Percentiles rank a stretch among this genome's conserved stretches.
These are phyloP conservation scores for Alternaria conjuncta DNA, from an alignment of 2,329 filamentous ascomycete species.

Conservation along the genomic window DNA sequence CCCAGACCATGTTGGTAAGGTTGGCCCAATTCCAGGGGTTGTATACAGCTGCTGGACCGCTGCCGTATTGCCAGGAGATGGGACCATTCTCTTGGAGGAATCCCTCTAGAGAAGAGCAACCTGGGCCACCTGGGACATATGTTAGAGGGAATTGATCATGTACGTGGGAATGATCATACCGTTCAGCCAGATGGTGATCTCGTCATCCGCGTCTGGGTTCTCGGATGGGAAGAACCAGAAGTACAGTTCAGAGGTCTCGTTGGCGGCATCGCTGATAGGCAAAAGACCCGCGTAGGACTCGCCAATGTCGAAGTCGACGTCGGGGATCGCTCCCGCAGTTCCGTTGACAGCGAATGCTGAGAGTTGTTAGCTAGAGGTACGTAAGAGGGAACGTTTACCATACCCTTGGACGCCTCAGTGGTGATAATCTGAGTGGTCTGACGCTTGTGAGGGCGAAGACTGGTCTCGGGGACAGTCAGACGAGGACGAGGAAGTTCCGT, in stretches of 20 bases:
- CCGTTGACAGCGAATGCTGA: slow-evolving; percentile 49
- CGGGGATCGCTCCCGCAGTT: slow-evolving; percentile 53
- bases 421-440: slow-evolving; percentile 43
- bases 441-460: slow-evolving; percentile 30
- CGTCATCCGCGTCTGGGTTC: slow-evolving; percentile 56
- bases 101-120: slow-evolving; percentile 56
- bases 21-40: slow-evolving; percentile 56
- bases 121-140: slow-evolving; percentile 43
- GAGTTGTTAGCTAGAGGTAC: slow-evolving; percentile 3
- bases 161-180: background rate
- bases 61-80: slow-evolving; percentile 55
- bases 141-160: background rate
- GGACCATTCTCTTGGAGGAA: slow-evolving; percentile 58
- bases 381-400: background rate
- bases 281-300: slow-evolving; percentile 57
- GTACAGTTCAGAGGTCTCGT: slow-evolving; percentile 56
- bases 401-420: slow-evolving; percentile 44
- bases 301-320: slow-evolving; percentile 54
- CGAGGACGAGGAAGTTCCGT: slow-evolving; percentile 36
- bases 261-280: slow-evolving; percentile 58
- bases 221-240: slow-evolving; percentile 63
- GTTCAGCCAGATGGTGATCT: slow-evolving; percentile 59
- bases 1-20: slow-evolving; percentile 77
- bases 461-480: slow-evolving; percentile 25
- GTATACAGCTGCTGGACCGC: slow-evolving; percentile 45